phyloP scores from a whole-genome alignment of 176 grass and related monocot genomes.

The Cenchrus americanus region DNA sequence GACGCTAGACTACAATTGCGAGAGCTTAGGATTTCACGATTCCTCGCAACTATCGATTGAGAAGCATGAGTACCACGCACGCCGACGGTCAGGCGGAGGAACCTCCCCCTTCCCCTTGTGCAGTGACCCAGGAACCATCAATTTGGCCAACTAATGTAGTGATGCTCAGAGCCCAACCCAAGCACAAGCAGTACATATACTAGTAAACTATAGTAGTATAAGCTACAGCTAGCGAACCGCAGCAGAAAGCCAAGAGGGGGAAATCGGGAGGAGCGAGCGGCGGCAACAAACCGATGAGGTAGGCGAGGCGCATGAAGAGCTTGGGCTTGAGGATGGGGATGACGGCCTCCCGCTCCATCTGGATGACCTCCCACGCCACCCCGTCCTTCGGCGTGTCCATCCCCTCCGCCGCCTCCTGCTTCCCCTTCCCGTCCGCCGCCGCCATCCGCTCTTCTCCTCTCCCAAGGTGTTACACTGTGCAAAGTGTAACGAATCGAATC shows the following conservation, averaged over 20 bases:
- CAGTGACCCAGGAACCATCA: no score
- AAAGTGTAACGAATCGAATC: not conserved
- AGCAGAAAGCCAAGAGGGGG: not conserved
- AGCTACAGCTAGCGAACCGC: no score
- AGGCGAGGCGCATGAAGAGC: constrained; percentile 74
- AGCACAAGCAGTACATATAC: no score
- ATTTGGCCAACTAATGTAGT: no score
- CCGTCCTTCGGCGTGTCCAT: constrained; percentile 45
- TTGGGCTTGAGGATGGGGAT: constrained; percentile 83
- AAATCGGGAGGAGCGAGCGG: not conserved
- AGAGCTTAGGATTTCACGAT: no score
- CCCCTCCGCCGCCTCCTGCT: not conserved
- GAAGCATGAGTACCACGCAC: no score
- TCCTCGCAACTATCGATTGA: no score
- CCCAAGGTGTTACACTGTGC: not conserved
- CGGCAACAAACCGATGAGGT: constrained; percentile 67
- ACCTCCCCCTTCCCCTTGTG: no score
- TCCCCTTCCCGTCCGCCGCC: not conserved
- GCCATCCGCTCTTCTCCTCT: not conserved
- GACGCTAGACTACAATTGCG: no score
- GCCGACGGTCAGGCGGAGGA: no score
- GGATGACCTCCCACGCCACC: constrained; percentile 65
- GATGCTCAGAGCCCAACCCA: no score
- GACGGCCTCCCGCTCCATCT: constrained; percentile 78
- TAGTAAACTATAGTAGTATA: no score